Evolutionary conservation across 2,329 filamentous ascomycete genomes (phyloP).

Genomic region (Fusarium transvaalense): DNA sequence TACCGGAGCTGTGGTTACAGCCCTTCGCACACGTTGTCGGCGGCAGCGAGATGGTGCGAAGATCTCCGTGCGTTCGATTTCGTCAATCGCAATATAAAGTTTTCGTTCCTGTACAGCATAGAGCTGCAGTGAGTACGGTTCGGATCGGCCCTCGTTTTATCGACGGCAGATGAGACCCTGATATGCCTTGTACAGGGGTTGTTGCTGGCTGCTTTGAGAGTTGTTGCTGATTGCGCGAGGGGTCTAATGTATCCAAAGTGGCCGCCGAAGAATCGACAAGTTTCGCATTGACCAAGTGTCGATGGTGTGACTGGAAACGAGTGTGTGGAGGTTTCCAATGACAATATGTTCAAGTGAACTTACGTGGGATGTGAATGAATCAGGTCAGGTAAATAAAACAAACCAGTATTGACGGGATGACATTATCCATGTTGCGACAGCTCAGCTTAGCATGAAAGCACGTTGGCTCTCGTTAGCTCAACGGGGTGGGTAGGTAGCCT

Average conservation of each 20-base stretch:
- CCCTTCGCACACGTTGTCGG: constrained; percentile 18
- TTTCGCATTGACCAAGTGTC: constrained; percentile 18
- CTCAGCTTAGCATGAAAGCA: constrained; percentile 27
- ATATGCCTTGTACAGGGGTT: constrained; percentile 36
- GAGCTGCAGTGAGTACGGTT: not conserved
- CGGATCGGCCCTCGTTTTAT: constrained; percentile 5
- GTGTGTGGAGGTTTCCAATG: constrained; percentile 24
- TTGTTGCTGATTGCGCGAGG: constrained; percentile 31
- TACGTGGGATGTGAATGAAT: constrained; percentile 12
- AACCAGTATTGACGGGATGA: constrained; percentile 26
- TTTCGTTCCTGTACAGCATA: constrained; percentile 6
- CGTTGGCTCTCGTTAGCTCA: constrained; percentile 35
- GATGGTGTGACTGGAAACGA: constrained; percentile 24
- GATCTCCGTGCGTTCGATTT: constrained; percentile 6
- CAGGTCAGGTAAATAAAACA: constrained; percentile 32
- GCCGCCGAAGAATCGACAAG: constrained; percentile 8
- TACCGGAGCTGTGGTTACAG: constrained; percentile 17
- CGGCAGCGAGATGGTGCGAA: constrained; percentile 22
- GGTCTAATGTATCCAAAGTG: constrained; percentile 26
- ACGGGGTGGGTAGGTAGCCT: constrained; percentile 9
- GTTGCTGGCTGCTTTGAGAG: constrained; percentile 22
- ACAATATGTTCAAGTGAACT: constrained; percentile 29
- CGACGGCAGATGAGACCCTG: constrained; percentile 27
- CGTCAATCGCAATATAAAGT: constrained; percentile 15
- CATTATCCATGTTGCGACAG: constrained; percentile 46